Evolutionary conservation across 2,329 filamentous ascomycete species (phyloP).

Genomic region (Stemphylium beticola): DNA sequence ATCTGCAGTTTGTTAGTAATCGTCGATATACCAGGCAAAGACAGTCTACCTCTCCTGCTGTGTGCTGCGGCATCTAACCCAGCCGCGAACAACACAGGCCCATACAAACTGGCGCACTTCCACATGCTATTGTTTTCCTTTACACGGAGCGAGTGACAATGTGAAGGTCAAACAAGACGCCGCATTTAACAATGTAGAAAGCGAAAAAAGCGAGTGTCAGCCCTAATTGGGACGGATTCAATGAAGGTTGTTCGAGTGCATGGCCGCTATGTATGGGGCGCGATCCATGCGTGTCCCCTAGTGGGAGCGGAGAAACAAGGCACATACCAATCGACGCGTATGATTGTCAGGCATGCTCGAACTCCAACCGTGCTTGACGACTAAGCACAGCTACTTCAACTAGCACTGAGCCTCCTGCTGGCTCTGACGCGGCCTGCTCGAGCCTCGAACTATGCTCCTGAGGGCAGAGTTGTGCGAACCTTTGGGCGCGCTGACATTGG

Average conservation of each 20-base stretch:
- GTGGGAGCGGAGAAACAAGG: slow-evolving; percentile 22
- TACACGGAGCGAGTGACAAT: slow-evolving; percentile 31
- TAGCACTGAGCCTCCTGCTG: slow-evolving; percentile 2
- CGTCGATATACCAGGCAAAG: not conserved
- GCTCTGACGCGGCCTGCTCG: not conserved
- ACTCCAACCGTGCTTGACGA: slow-evolving; percentile 31
- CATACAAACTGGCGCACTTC: slow-evolving; percentile 24
- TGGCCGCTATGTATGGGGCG: slow-evolving; percentile 34
- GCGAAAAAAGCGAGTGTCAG: slow-evolving; percentile 9
- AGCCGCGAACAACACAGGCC: slow-evolving; percentile 23
- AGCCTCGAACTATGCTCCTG: slow-evolving; percentile 1
- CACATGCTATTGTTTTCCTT: slow-evolving; percentile 29
- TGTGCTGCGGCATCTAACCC: slow-evolving; percentile 16
- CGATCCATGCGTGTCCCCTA: slow-evolving; percentile 32
- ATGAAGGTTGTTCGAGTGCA: slow-evolving; percentile 11
- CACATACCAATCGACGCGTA: slow-evolving; percentile 25
- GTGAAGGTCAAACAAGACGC: slow-evolving; percentile 21
- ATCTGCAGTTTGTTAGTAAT: slow-evolving; percentile 20
- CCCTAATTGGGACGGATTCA: slow-evolving; percentile 5
- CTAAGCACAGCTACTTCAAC: not conserved
- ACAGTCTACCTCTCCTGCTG: slow-evolving; percentile 26
- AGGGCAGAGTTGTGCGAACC: not conserved
- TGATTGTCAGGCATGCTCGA: slow-evolving; percentile 8
- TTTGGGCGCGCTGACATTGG: not conserved
- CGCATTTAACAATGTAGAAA: slow-evolving; percentile 6